Base-by-base conservation (phyloP, 2,329 filamentous ascomycete species). In the Emmonsiellopsis sp. region DNA sequence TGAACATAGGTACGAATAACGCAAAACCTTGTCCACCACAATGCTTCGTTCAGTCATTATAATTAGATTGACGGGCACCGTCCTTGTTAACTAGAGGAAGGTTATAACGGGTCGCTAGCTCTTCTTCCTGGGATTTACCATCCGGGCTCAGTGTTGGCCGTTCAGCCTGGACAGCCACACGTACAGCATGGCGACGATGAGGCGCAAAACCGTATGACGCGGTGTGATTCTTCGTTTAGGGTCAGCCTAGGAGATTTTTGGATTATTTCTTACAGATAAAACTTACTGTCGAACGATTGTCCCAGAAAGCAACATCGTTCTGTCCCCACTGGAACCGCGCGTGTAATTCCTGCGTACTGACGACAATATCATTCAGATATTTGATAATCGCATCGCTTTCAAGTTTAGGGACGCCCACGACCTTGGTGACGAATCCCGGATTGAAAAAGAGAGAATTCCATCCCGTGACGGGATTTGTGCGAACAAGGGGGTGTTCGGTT, bases 221-320 rank as follows among this genome's bases (percentile, higher is more conserved):
- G 3, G 73, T 71, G 57, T 81, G 78, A 53, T 79, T 80, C 71
- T 77, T 57, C 34, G 47, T 36, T 33, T 8, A 42, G 13, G 27
- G 33, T 54, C 14, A 57, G 45, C 5, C 6, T 33, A 6, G 32
- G 34, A 48, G 10, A 5, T 10, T 21, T 6, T 36, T 39, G 37
- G 10, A 36, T 21, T 8, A 39, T 7, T 31, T 43, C 7, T n/a
- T n/a, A 31, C 17, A 36, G 17, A 17, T 37, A 36, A 9, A 39
- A 21, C 70, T 61, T 62, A 81, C 77, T 45, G 73, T 76, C 39
- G 76, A 69, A 14, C 82, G 71, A 57, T 86, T 86, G 62, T 86
- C 83, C 83, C 84, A 87, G 54, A 87, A 76, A 0, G 82, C 82
- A 1, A 87, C 80, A 54, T 85, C 84, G 42, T 80, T 77, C 57